Evolutionary conservation across 495 filamentous ascomycete species (phyloP), one percentile per base, ranked within the genome.

Genomic region (Neurospora pannonica): DNA sequence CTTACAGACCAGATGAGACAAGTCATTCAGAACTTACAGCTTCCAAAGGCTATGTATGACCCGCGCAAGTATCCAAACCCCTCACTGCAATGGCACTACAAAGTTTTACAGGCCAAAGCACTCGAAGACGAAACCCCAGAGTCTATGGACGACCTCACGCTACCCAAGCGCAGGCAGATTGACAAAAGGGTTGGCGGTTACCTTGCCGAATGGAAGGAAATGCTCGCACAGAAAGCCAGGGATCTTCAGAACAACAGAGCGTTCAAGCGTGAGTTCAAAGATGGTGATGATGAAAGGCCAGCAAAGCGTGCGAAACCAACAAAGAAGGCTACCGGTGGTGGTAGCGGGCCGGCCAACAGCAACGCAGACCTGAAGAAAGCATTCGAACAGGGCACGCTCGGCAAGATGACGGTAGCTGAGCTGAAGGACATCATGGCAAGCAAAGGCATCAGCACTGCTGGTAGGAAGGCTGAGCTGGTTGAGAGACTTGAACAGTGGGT

Each of bases 31-130:
- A 93, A 97, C 77, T 82, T 99, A 13, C 94, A 98, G 77, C 90
- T 99, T 13, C 97, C 97, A 0, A 94, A 92, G 76, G 95, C 89
- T 2, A 79, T 85, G 4, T 99, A 97, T 78, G 90, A 94, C 73
- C 94, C 95, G 19, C 81, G 84, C 3, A 95, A 92, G 79, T 98
- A 98, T 78, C 93, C 97, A 0, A 99, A 99, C 76, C 96, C 97
- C 75, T 88, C 92, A 1, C 88, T 99, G 71, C 97, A 99, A 85
- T 99, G 97, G 97, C 95, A 97, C 82, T 99, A 98, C 83, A 91
- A 91, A 67, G 95, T 98, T 54, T 84, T 99, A 5, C 97, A 99
- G 81, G 93, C 93, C 6, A 87, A 97, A 67, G 97, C 97, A 2
- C 82, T 99, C 15, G 94, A 97, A 38, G 97, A 99, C 79, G 96